Base-by-base conservation (phyloP, 495 filamentous ascomycete genomes). In the Hypoxylon trugodes region DNA sequence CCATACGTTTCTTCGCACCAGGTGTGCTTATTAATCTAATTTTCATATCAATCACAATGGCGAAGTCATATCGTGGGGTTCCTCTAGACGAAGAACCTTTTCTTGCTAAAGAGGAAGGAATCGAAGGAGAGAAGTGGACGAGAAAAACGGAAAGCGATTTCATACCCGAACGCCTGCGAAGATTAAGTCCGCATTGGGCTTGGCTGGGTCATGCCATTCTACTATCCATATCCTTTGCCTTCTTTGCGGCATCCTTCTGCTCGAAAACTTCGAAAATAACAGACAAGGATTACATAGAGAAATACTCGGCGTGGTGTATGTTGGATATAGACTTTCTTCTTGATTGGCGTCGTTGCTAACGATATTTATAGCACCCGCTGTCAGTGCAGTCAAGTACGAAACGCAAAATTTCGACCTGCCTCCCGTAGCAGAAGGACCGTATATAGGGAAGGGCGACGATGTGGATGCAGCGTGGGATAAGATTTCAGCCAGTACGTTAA, bases 171-270 rank as follows among this genome's bases (percentile, higher is more conserved):
- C 15, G 21, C 21, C 10, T 61, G 18, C 51, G 30, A 33, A 67
- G 21, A 22, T 36, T 72, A 16, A 67, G 66, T 15, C 50, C 65
- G 35, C 68, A 70, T 57, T 80, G 78, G 77, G 58, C 73, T 48
- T 83, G 79, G 79, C 52, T 81, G 13, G 69, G 64, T 7, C 80
- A 82, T 46, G 75, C 73, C 40, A 53, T 77, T 26, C 68, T 83
- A 7, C 59, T 82, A 18, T 75, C 76, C 4, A 25, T 74, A 9
- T 81, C 78, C 3, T 48, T 74, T 28, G 74, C 74, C 2, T 69
- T 82, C 26, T 79, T 83, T 45, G 67, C 73, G 10, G 66, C 77
- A 15, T 74, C 77, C 1, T 70, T 78, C 30, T 80, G 74, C 46
- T 64, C 68, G 22, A 68, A 69, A 45, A 47, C 64, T 21, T 64